Evolutionary conservation across 2,329 filamentous ascomycete species (phyloP).

Genomic region (Talaromyces sp.): DNA sequence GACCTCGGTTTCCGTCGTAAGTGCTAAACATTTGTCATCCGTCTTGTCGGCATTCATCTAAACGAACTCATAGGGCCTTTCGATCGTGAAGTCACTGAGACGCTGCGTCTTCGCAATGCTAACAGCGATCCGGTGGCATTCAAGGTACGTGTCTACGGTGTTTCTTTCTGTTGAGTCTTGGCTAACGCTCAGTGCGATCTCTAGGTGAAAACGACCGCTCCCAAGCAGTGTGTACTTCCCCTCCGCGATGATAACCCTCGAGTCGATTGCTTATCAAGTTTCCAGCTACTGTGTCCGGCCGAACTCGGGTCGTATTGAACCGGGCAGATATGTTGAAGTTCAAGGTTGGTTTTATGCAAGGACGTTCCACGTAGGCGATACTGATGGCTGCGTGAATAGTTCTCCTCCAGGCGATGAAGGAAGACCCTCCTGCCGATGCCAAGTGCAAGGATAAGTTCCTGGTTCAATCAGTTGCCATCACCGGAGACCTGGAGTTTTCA

Average conservation of each 20-base stretch:
- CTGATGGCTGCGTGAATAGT: conserved; percentile 51
- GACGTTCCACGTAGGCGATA: conserved; percentile 15
- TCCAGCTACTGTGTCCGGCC: conserved; percentile 92
- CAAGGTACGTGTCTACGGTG: conserved; percentile 46
- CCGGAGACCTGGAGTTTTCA: conserved; percentile 74
- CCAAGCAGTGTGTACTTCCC: conserved; percentile 76
- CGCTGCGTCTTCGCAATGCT: conserved; percentile 55
- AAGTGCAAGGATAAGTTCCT: conserved; percentile 98
- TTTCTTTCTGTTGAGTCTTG: conserved; percentile 5
- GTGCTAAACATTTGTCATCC: conserved; percentile 17
- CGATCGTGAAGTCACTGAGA: conserved; percentile 60
- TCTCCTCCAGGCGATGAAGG: conserved; percentile 95
- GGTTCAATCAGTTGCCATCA: conserved; percentile 84
- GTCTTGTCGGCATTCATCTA: conserved; percentile 7
- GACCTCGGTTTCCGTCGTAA: conserved; percentile 91
- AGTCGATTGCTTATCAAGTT: conserved; percentile 18
- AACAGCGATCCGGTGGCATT: conserved; percentile 58
- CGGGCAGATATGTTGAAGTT: conserved; percentile 85
- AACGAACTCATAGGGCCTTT: conserved; percentile 51
- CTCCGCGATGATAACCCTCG: conserved; percentile 7
- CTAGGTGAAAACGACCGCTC: conserved; percentile 97
- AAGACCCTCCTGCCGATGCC: conserved; percentile 77
- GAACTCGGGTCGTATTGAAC: conserved; percentile 93
- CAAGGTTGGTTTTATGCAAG: conserved; percentile 58
- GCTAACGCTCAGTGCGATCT: conserved; percentile 21